phyloP scores from a whole-genome alignment of 495 filamentous ascomycete species.

The Copromyces sp. region DNA sequence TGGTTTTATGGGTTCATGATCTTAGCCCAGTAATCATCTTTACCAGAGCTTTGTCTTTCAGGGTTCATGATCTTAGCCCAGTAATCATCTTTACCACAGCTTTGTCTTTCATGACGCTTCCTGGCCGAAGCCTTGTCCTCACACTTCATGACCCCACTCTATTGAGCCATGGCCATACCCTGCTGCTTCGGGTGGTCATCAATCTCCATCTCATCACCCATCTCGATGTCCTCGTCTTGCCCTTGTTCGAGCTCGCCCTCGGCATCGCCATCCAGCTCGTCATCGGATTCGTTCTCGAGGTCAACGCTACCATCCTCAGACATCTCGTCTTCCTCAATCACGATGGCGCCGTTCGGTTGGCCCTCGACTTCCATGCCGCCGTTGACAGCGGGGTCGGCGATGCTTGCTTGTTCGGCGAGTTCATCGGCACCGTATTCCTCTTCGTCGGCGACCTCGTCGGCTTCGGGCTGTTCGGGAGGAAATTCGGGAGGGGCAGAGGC shows the following conservation, averaged over 20 bases:
- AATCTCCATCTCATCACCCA: constrained; percentile 57
- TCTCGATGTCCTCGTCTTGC: constrained; percentile 60
- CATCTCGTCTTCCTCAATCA: constrained; percentile 59
- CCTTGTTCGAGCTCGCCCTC: constrained; percentile 56
- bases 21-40: background rate
- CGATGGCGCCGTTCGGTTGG: constrained; percentile 31
- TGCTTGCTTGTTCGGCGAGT: constrained; percentile 50
- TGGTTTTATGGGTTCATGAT: background rate
- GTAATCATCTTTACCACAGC: background rate
- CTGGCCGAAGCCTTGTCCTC: background rate
- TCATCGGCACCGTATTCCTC: constrained; percentile 85
- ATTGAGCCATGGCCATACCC: constrained; percentile 7
- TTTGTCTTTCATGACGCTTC: background rate
- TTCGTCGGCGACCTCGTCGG: constrained; percentile 76
- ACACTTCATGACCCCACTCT: background rate
- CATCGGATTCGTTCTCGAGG: constrained; percentile 80
- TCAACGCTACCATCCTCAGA: constrained; percentile 90
- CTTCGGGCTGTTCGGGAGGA: constrained; percentile 94
- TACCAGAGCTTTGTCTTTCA: background rate
- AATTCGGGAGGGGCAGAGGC: constrained; percentile 92
- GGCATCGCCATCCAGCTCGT: constrained; percentile 71
- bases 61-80: background rate
- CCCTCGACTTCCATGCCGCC: constrained; percentile 32
- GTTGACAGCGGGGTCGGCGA: constrained; percentile 41
- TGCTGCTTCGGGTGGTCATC: constrained; percentile 1